Evolutionary conservation across 805 yeast genomes (phyloP).

Genomic region (Wickerhamiella brachini): DNA sequence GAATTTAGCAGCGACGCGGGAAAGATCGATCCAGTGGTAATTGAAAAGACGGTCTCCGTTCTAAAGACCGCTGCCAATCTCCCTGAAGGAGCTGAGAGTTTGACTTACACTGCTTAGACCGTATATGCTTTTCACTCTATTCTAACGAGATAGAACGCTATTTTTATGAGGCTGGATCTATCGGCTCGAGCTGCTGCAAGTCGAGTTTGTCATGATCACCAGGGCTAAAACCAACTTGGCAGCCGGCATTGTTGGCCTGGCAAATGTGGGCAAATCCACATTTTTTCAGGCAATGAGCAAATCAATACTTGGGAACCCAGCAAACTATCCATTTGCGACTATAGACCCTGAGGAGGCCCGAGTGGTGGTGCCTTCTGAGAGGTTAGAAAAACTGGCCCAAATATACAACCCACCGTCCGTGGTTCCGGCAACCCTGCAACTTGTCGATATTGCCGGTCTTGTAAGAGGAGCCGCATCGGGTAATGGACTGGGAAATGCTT

Average conservation of each 20-base stretch:
- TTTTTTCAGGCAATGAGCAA: constrained; percentile 47
- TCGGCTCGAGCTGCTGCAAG: constrained; percentile 30
- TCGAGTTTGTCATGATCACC: constrained; percentile 4
- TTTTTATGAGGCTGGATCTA: constrained; percentile 27
- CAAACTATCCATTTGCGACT: constrained; percentile 62
- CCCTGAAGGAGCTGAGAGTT: constrained; percentile 15
- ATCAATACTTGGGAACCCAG: constrained; percentile 49
- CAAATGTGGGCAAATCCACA: constrained; percentile 53
- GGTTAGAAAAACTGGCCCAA: constrained; percentile 34
- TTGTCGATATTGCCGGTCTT: constrained; percentile 59
- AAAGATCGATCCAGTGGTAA: constrained; percentile 37
- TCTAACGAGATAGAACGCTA: no score
- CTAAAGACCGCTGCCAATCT: constrained; percentile 53
- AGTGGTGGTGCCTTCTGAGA: constrained; percentile 37
- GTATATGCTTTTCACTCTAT: no score
- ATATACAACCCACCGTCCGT: constrained; percentile 37
- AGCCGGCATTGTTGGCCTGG: constrained; percentile 45
- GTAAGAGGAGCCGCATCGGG: constrained; percentile 51
- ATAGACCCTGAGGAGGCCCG: constrained; percentile 59
- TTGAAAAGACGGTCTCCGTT: constrained; percentile 40
- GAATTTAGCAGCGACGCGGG: constrained; percentile 38
- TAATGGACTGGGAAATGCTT: constrained; percentile 63
- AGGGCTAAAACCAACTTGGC: constrained; percentile 16
- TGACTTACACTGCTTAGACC: constrained; percentile 8
- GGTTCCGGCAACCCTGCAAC: constrained; percentile 42